phyloP scores from a whole-genome alignment of 2,329 filamentous ascomycete genomes.

The Trichoderma brevicompactum region DNA sequence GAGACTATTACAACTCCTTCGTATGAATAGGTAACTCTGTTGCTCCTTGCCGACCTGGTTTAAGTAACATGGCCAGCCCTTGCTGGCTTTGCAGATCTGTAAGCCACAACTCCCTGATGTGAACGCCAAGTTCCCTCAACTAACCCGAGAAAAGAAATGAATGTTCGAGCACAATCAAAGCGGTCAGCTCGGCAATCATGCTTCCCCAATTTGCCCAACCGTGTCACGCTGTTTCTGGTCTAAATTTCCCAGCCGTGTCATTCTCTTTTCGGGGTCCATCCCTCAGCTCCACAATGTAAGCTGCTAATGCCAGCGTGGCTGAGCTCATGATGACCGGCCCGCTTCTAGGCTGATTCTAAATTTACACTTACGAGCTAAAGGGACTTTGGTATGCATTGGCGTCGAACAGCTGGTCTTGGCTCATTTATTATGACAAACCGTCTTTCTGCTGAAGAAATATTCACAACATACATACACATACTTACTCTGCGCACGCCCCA shows the following conservation, averaged over 20 bases:
- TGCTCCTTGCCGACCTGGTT: background rate
- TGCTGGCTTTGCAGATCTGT: background rate
- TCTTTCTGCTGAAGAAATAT: slow-evolving; percentile 11
- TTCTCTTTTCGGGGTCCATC: background rate
- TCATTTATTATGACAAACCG: slow-evolving; percentile 11
- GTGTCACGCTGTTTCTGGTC: background rate
- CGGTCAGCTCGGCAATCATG: slow-evolving; percentile 7
- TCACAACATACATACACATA: background rate
- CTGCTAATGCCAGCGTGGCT: slow-evolving; percentile 21
- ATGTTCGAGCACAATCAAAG: background rate
- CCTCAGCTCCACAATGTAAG: slow-evolving; percentile 14
- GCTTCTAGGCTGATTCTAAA: slow-evolving; percentile 24
- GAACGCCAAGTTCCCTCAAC: background rate
- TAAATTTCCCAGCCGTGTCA: slow-evolving; percentile 9
- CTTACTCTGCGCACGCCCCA: background rate
- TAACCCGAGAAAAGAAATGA: background rate
- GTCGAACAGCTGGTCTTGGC: slow-evolving; percentile 1
- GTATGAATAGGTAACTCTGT: background rate
- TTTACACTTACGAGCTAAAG: background rate
- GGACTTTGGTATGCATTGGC: slow-evolving; percentile 3
- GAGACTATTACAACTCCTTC: too few species aligned
- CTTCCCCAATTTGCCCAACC: background rate
- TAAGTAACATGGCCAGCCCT: background rate
- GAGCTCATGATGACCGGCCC: slow-evolving; percentile 22
- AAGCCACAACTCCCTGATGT: background rate